phyloP scores from a whole-genome alignment of 2,329 filamentous ascomycete genomes.

The Penicillium sp. region DNA sequence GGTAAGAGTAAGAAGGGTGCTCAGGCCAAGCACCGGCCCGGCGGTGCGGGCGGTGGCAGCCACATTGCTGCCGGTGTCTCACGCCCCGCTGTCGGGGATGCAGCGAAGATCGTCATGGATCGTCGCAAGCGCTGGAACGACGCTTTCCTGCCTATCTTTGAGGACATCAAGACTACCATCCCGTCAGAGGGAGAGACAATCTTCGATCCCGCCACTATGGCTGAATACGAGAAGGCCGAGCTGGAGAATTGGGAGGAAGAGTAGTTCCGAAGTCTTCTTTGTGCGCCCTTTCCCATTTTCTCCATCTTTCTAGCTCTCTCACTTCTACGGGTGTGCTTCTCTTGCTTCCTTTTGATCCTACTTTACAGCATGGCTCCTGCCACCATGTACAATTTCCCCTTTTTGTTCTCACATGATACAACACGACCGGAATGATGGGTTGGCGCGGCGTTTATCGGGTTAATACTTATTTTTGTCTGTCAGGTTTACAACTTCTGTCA shows the following conservation, averaged over 20 bases:
- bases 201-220: slow-evolving; percentile 74
- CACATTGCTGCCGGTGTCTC: slow-evolving; percentile 51
- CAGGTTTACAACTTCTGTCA: neutral
- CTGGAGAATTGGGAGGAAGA: slow-evolving; percentile 81
- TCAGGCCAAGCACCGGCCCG: slow-evolving; percentile 59
- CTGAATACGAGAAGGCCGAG: slow-evolving; percentile 70
- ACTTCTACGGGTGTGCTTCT: neutral
- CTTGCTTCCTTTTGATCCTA: neutral
- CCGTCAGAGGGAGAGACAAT: slow-evolving; percentile 69
- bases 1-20: slow-evolving; percentile 88
- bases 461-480: neutral
- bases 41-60: slow-evolving; percentile 72
- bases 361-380: neutral
- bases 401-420: slow-evolving; percentile 10
- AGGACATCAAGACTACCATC: slow-evolving; percentile 75
- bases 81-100: slow-evolving; percentile 76
- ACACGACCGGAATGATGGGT: slow-evolving; percentile 21
- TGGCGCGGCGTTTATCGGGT: slow-evolving; percentile 19
- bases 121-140: slow-evolving; percentile 85
- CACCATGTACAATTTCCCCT: neutral
- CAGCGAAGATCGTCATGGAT: slow-evolving; percentile 91
- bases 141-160: slow-evolving; percentile 86
- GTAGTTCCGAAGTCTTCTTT: slow-evolving; percentile 45
- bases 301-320: neutral
- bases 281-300: neutral